These are phyloP conservation scores for Sugiyamaella sp. DNA, from an alignment of 1,139 yeast species.

Conservation along the genomic window DNA sequence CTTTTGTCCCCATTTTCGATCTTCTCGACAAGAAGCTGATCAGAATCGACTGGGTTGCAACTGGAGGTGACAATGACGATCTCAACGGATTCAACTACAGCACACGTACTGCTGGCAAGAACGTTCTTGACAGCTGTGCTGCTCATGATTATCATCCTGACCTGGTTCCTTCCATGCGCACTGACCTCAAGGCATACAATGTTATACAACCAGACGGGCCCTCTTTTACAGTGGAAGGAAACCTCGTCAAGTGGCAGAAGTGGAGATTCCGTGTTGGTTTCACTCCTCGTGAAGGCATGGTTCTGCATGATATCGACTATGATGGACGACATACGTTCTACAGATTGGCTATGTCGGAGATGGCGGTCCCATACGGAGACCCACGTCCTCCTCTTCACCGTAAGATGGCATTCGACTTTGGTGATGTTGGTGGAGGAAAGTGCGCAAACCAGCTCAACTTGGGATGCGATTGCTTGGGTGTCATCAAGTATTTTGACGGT, in stretches of 20 bases:
- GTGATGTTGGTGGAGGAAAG: slow-evolving; percentile 88
- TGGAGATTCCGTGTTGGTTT: slow-evolving; percentile 83
- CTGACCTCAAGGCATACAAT: slow-evolving; percentile 73
- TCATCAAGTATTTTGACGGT: slow-evolving; percentile 78
- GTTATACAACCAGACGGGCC: slow-evolving; percentile 87
- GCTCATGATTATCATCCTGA: slow-evolving; percentile 55
- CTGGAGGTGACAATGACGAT: slow-evolving; percentile 59
- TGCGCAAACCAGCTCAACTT: slow-evolving; percentile 72
- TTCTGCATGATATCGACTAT: slow-evolving; percentile 72
- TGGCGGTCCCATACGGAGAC: slow-evolving; percentile 93
- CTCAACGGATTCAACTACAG: slow-evolving; percentile 39
- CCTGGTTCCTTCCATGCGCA: slow-evolving; percentile 43
- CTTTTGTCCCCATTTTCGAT: slow-evolving; percentile 81
- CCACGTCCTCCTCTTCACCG: slow-evolving; percentile 90
- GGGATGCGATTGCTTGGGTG: slow-evolving; percentile 91
- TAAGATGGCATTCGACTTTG: slow-evolving; percentile 90
- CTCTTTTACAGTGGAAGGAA: slow-evolving; percentile 67
- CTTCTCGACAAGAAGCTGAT: slow-evolving; percentile 64
- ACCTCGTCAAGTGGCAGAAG: slow-evolving; percentile 77
- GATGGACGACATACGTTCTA: slow-evolving; percentile 83
- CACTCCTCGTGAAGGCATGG: slow-evolving; percentile 83
- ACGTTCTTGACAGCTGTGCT: slow-evolving; percentile 70
- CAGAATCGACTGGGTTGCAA: slow-evolving; percentile 78
- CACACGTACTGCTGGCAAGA: slow-evolving; percentile 60
- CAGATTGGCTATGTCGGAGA: slow-evolving; percentile 78